Base-by-base conservation (phyloP, 495 filamentous ascomycete species). In the Aspergillus diversus region DNA sequence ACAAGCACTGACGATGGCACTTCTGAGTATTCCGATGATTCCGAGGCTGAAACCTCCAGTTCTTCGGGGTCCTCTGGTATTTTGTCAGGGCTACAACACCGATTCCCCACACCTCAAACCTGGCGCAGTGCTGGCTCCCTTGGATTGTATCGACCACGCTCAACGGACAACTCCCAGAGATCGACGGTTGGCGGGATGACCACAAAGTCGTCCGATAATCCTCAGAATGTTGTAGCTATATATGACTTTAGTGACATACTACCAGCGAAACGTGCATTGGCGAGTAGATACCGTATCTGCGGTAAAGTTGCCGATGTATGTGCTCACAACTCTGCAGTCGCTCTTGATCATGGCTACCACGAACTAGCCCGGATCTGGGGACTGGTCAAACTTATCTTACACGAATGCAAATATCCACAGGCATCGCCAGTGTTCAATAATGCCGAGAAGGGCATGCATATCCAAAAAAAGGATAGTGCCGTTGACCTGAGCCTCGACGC, bases 331-430 rank as follows among this genome's bases (percentile, higher is more conserved):
- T 90, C 91, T 6, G 74, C 76, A 7, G 87, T 96, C 52, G 92
- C 93, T 15, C 80, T 87, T 64, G 87, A 87, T 63, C 83, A 89
- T 67, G 92, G 92, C 4, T 86, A 83, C 65, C 72, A 81, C 37
- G 92, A 97, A 66, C 71, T 93, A 32, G 92, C 90, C 33, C 87
- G 92, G 64, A 84, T 96, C 3, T 99, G 95, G 95, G 84, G 86
- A 34, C 87, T 97, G 59, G 80, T 90, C 34, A 87, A 86, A 33
- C 75, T 96, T 60, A 82, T 99, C 0, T 74, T 99, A 46, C 84
- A 89, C 63, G 89, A 91, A 62, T 82, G 89, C 63, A 87, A 91
- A 80, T 84, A 34, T 72, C 82, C 5, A 78, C 80, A 37, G 50
- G 70, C 79, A 59, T 66, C 75, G 35, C 75, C 73, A 8, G 73